Evolutionary conservation across 2,329 filamentous ascomycete species (phyloP).

Genomic region (Lomentospora prolificans): DNA sequence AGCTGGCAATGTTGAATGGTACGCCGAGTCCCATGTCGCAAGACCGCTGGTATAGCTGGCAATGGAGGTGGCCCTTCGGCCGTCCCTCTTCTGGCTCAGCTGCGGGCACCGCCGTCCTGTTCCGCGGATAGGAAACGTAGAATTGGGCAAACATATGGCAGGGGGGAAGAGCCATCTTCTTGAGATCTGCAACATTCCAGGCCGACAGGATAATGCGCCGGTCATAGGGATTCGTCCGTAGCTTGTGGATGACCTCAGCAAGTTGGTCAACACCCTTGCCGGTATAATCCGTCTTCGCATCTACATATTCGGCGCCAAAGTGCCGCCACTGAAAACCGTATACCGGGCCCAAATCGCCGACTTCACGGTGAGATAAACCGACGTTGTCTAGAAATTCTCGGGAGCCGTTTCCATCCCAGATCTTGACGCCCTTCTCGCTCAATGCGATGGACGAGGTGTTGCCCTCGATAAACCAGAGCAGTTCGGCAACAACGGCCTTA

Average conservation of each 20-base stretch:
- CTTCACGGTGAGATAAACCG: slow-evolving; percentile 70
- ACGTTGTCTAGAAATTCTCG: slow-evolving; percentile 82
- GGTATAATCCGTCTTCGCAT: slow-evolving; percentile 69
- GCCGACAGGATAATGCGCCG: slow-evolving; percentile 81
- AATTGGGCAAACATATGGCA: slow-evolving; percentile 99
- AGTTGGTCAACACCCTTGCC: slow-evolving; percentile 90
- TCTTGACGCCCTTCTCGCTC: slow-evolving; percentile 74
- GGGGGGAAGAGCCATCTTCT: slow-evolving; percentile 83
- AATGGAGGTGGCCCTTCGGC: slow-evolving; percentile 64
- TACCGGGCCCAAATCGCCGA: slow-evolving; percentile 86
- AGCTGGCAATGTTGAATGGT: slow-evolving; percentile 95
- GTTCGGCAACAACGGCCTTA: slow-evolving; percentile 79
- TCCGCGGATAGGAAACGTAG: slow-evolving; percentile 66
- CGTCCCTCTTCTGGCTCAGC: slow-evolving; percentile 33
- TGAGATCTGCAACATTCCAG: slow-evolving; percentile 85
- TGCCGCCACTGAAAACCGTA: slow-evolving; percentile 99
- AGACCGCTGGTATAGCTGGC: slow-evolving; percentile 83
- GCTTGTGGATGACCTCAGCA: slow-evolving; percentile 77
- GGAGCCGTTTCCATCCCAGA: slow-evolving; percentile 96
- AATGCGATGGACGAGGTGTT: slow-evolving; percentile 71
- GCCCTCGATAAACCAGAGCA: slow-evolving; percentile 91
- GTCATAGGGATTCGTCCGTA: slow-evolving; percentile 77
- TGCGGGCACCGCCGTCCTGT: slow-evolving; percentile 13
- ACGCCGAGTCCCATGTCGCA: slow-evolving; percentile 97
- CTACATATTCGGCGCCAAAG: slow-evolving; percentile 84